Conservation (phyloP, 202 grass and related monocot species). For the Dendrocalamus latiflorus region DNA sequence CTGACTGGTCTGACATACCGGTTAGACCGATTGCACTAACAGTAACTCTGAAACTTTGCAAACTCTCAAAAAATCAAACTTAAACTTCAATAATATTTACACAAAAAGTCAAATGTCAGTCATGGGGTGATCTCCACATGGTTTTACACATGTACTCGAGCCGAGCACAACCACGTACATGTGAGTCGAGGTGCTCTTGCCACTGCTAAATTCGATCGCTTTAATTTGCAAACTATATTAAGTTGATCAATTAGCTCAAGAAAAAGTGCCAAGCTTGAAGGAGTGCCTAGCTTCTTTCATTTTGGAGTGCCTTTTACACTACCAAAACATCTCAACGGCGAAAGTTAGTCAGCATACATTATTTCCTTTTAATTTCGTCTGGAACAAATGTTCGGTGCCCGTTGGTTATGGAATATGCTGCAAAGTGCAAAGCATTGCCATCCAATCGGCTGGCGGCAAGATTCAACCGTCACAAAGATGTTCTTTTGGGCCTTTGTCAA, state of each 20-base stretch:
- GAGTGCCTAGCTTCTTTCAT: neutral
- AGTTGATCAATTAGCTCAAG: neutral
- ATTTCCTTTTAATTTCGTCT: neutral
- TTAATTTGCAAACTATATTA: neutral
- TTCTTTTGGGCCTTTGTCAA: neutral
- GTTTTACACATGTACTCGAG: too few relatives aligned
- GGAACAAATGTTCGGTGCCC: neutral
- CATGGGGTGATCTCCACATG: too few relatives aligned
- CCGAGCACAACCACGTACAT: too few relatives aligned
- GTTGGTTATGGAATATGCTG: neutral
- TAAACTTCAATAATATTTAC: too few relatives aligned
- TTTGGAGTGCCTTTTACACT: neutral
- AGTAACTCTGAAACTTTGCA: too few relatives aligned
- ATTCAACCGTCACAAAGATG: neutral
- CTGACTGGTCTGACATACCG: too few relatives aligned
- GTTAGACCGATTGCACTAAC: too few relatives aligned
- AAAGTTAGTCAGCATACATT: neutral
- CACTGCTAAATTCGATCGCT: neutral
- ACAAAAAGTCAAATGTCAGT: too few relatives aligned
- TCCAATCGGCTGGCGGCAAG: slow-evolving; percentile 2
- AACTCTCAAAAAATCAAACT: too few relatives aligned
- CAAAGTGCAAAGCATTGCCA: neutral
- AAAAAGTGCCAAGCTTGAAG: neutral
- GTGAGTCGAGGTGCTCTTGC: too few relatives aligned
- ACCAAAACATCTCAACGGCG: neutral